phyloP scores from a whole-genome alignment of 78 protist species.

The Kipferlia bialata region DNA sequence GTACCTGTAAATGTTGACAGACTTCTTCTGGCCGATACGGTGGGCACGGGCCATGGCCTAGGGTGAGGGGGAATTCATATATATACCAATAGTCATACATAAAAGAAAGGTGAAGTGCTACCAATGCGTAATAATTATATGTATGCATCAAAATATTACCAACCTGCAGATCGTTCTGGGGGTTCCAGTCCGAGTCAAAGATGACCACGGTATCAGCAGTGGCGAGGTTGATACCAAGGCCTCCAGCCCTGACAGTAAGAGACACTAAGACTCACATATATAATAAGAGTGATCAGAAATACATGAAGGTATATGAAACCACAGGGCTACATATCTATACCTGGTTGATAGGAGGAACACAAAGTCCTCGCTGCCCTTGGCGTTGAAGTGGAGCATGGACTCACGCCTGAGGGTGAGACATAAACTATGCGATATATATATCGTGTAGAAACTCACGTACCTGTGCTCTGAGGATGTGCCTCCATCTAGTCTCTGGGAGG shows the following conservation, averaged over 20 bases:
- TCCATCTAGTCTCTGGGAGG: conserved; percentile 41
- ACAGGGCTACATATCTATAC: no score
- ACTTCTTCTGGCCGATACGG: conserved; percentile 48
- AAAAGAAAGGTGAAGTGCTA: no score
- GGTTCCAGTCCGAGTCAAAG: conserved; percentile 93
- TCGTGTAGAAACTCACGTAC: no score
- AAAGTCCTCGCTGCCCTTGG: not conserved
- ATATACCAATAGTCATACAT: no score
- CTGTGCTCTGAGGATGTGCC: conserved; percentile 16
- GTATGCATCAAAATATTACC: no score
- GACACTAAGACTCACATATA: no score
- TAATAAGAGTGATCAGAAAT: no score
- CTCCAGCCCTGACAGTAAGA: conserved; percentile 97
- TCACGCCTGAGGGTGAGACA: no score
- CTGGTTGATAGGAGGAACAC: conserved; percentile 53
- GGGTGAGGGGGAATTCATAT: no score
- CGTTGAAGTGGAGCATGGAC: conserved; percentile 36
- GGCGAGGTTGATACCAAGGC: conserved; percentile 84
- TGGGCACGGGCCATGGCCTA: conserved; percentile 56
- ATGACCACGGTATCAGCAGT: conserved; percentile 91
- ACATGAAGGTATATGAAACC: no score
- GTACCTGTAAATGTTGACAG: conserved; percentile 65
- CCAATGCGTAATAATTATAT: no score
- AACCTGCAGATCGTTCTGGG: conserved; percentile 89
- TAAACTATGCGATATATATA: no score